phyloP scores from a whole-genome alignment of 352 stramenopile genomes.

The Pythium pyrilobum region DNA sequence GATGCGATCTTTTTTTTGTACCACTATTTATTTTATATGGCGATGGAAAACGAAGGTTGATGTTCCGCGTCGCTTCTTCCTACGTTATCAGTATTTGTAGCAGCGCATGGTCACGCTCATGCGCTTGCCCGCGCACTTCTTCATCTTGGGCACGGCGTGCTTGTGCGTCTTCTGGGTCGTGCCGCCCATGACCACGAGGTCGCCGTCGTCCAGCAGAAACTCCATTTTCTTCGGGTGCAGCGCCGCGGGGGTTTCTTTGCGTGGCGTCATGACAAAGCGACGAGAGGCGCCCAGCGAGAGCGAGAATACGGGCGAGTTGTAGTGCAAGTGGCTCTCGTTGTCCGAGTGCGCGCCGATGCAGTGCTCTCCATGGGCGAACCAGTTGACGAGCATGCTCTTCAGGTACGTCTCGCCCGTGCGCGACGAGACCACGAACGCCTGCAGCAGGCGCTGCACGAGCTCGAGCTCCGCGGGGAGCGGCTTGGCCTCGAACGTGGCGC shows the following conservation, averaged over 20 bases:
- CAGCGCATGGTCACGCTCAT: constrained; percentile 59
- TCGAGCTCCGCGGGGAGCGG: constrained; percentile 32
- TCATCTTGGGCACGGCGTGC: constrained; percentile 74
- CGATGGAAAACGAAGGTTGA: neutral
- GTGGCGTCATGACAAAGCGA: constrained; percentile 63
- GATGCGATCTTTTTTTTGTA: constrained; percentile 3
- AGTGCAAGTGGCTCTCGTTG: constrained; percentile 54
- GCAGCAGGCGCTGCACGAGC: constrained; percentile 35
- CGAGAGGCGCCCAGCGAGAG: constrained; percentile 63
- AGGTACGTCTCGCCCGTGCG: constrained; percentile 11
- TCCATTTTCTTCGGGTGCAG: constrained; percentile 28
- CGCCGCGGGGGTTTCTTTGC: constrained; percentile 11
- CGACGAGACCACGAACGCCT: constrained; percentile 35
- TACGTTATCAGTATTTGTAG: too few species aligned
- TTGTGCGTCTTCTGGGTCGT: constrained; percentile 75
- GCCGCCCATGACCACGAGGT: constrained; percentile 80
- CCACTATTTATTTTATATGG: neutral
- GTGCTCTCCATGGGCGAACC: constrained; percentile 77
- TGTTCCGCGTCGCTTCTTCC: too few species aligned
- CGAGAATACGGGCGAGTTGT: constrained; percentile 52
- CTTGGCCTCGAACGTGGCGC: constrained; percentile 40
- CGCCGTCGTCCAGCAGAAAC: constrained; percentile 60
- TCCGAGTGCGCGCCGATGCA: constrained; percentile 78
- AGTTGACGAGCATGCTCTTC: constrained; percentile 57
- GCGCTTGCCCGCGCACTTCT: constrained; percentile 28